Percentiles rank a stretch among this genome's conserved stretches.
Conservation (phyloP, 2,329 filamentous ascomycete genomes). For the Cryoendolithus antarcticus region DNA sequence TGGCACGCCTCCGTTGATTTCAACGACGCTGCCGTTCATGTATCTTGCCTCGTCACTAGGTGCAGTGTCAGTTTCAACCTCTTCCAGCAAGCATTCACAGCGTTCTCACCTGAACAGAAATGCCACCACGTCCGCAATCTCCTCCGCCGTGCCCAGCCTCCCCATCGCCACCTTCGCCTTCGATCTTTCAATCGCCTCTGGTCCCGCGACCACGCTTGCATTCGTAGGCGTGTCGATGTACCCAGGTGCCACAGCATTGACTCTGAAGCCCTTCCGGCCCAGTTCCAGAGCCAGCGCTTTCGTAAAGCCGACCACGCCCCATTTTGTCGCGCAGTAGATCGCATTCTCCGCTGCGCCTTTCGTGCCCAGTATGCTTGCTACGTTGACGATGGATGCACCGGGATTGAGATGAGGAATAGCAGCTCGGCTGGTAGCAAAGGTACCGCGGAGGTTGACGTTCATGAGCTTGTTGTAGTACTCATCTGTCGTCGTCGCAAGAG, state of each 20-base stretch:
- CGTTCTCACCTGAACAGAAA: constrained; percentile 30
- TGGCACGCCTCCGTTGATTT: constrained; percentile 32
- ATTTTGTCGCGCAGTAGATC: constrained; percentile 33
- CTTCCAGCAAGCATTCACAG: too few species aligned
- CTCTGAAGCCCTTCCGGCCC: constrained; percentile 25
- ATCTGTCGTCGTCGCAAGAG: constrained; percentile 27
- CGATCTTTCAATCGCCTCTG: constrained; percentile 31
- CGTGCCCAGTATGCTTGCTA: constrained; percentile 28
- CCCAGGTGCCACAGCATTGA: constrained; percentile 29
- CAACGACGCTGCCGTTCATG: constrained; percentile 36
- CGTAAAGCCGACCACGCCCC: constrained; percentile 32
- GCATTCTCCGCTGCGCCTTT: constrained; percentile 25
- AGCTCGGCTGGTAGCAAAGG: constrained; percentile 28
- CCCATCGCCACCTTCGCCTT: constrained; percentile 29
- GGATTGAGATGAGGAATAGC: constrained; percentile 28
- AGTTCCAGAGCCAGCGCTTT: constrained; percentile 32
- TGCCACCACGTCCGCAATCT: constrained; percentile 38
- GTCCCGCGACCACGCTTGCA: constrained; percentile 37
- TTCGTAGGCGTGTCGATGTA: constrained; percentile 38
- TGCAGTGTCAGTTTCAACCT: not conserved
- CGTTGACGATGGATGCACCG: constrained; percentile 28
- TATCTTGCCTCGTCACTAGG: constrained; percentile 30
- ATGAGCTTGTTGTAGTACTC: constrained; percentile 31
- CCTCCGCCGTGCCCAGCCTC: constrained; percentile 33
- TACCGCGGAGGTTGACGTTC: constrained; percentile 29